Evolutionary conservation across 257 asterid genomes (phyloP), one percentile per base, ranked within the genome.

Genomic region (Forsythia suspensa): DNA sequence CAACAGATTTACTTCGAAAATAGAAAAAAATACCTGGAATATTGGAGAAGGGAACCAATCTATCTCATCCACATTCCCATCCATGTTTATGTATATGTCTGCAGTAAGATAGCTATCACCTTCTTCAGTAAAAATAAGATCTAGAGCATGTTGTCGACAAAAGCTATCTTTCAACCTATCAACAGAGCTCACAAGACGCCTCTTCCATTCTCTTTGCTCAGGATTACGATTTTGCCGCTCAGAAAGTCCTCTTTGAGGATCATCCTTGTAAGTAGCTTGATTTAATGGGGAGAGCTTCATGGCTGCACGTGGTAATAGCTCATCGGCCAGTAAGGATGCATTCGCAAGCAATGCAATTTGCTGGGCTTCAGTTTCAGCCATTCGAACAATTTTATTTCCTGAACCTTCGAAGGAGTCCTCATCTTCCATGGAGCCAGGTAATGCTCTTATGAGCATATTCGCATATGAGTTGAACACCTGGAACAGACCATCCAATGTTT

Each of bases 171-270:
- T 96, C 82, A 96, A 85, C 82, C 94, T 84, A 83, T 96, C 99
- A 82, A 94, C 95, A 65, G 90, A 87, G 81, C 82, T 86, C 81
- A 87, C 89, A 43, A 96, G 97, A 70, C 96, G 96, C 85, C 84
- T 92, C 87, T 89, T 96, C 99, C 99, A 96, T 81, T 96, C 99
- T 89, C 97, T 92, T 81, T 91, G 99, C 88, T 96, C 99, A 67
- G 97, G 99, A 75, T 94, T 89, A 65, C 98, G 98, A 57, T 87
- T 94, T 81, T 94, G 99, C 84, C 98, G 90, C 70, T 94, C 98
- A 66, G 89, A 76, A 72, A 91, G 87, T 87, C 96, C 88, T 89
- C 94, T 87, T 59, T 94, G 97, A 86, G 82, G 74, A 77, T 95
- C 99, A 75, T 92, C 97, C 84, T 84, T 88, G 86, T 82, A 77